phyloP scores from a whole-genome alignment of 345 rosid species.

The Gossypium sturtianum region DNA sequence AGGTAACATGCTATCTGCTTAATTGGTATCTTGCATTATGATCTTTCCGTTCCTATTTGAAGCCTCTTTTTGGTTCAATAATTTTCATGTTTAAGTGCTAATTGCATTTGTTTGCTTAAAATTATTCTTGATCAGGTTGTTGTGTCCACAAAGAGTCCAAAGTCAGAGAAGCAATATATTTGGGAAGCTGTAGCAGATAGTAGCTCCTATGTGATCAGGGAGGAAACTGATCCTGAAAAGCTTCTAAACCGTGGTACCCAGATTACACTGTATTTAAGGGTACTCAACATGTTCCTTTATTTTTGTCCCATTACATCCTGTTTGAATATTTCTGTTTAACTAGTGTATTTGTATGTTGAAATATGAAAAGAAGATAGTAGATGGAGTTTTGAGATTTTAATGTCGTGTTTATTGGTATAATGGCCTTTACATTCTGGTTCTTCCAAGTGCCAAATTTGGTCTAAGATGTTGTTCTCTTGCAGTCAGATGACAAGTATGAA shows the following conservation, averaged over 20 bases:
- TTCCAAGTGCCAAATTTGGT: neutral
- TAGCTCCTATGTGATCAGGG: conserved; percentile 79
- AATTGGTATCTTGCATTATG: neutral
- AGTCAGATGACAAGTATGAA: conserved; percentile 93
- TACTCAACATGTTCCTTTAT: conserved; percentile 19
- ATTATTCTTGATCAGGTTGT: conserved; percentile 51
- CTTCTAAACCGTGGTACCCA: conserved; percentile 75
- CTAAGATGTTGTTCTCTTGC: conserved; percentile 13
- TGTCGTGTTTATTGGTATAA: neutral
- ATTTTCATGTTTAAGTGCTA: neutral
- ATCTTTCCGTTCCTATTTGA: neutral
- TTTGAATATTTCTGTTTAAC: neutral
- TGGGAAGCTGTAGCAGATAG: conserved; percentile 93
- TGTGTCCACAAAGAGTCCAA: conserved; percentile 94
- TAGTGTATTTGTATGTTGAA: neutral
- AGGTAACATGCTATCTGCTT: conserved; percentile 40
- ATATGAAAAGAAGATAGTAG: neutral
- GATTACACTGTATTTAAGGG: conserved; percentile 84
- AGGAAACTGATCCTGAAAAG: conserved; percentile 86
- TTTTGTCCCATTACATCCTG: neutral
- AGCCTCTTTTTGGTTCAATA: neutral
- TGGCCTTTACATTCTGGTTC: neutral
- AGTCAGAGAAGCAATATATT: conserved; percentile 86
- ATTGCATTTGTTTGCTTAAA: conserved; percentile 3
- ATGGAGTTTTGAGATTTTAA: neutral